Evolutionary conservation across 1,284 basidiomycete genomes (phyloP).

Genomic region (Schizophyllum amplum): DNA sequence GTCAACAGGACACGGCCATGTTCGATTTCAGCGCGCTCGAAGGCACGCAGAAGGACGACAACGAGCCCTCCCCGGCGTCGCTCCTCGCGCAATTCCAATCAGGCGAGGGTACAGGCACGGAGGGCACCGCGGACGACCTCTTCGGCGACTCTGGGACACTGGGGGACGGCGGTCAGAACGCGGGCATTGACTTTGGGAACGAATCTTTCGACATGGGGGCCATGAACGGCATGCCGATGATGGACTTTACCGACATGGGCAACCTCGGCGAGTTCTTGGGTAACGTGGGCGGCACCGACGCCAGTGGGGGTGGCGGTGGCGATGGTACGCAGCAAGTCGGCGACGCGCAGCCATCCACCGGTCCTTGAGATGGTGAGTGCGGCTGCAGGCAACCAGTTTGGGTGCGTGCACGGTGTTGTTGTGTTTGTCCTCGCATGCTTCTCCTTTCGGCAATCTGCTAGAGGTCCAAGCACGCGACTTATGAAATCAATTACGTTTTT

Average conservation of each 20-base stretch:
- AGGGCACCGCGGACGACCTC: conserved; percentile 34
- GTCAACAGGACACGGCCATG: conserved; percentile 30
- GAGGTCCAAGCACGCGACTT: too few species aligned
- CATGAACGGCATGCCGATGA: conserved; percentile 11
- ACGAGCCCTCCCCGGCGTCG: not conserved
- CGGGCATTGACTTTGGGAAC: conserved; percentile 9
- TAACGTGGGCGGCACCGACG: conserved; percentile 2
- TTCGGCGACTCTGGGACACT: conserved; percentile 38
- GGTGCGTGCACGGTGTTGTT: too few species aligned
- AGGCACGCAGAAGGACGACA: not conserved
- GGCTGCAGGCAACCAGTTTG: too few species aligned
- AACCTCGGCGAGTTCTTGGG: conserved; percentile 16
- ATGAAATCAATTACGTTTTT: too few species aligned
- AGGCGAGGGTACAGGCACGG: not conserved
- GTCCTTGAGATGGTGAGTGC: too few species aligned
- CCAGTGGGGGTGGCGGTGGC: too few species aligned
- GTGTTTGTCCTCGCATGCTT: too few species aligned
- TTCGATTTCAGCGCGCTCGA: conserved; percentile 3
- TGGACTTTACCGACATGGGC: conserved; percentile 17
- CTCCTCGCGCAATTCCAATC: not conserved
- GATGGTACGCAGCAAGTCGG: not conserved
- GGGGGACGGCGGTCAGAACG: conserved; percentile 21
- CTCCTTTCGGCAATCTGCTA: too few species aligned
- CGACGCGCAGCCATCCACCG: not conserved
- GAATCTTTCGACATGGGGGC: not conserved